Evolutionary conservation across 169 alveolate genomes (phyloP).

Genomic region (Amoebophrya sp.): DNA sequence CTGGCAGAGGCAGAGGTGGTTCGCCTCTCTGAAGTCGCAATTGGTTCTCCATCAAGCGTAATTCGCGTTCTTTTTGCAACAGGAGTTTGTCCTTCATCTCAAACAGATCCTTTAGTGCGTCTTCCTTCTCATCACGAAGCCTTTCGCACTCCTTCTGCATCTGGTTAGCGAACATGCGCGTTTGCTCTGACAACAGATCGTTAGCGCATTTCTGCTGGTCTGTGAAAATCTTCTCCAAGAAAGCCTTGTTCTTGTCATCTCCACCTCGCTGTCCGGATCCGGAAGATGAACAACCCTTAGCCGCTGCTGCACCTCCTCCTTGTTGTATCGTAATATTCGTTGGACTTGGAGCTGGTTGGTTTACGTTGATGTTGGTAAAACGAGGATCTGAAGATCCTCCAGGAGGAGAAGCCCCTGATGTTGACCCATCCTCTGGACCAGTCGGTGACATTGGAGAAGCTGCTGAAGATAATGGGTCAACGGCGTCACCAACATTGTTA

Average conservation of each 20-base stretch:
- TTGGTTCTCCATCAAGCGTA: constrained; percentile 11
- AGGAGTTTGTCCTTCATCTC: constrained; percentile 13
- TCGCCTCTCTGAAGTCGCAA: constrained; percentile 2
- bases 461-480: too few species aligned
- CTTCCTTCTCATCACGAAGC: neutral
- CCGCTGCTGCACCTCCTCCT: too few species aligned
- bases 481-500: too few species aligned
- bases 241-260: neutral
- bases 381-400: too few species aligned
- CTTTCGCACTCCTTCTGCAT: neutral
- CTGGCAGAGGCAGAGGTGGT: neutral
- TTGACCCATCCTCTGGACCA: too few species aligned
- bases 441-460: too few species aligned
- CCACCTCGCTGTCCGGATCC: too few species aligned
- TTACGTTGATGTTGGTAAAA: neutral
- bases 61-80: neutral
- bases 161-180: neutral
- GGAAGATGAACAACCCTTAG: neutral
- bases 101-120: neutral
- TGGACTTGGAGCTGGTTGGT: neutral
- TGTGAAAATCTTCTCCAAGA: neutral
- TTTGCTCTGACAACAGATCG: neutral
- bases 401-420: too few species aligned
- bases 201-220: constrained; percentile 23
- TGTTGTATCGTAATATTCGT: too few species aligned